Base-by-base conservation (phyloP, 2,329 filamentous ascomycete genomes). In the Epichloe sylvatica region DNA sequence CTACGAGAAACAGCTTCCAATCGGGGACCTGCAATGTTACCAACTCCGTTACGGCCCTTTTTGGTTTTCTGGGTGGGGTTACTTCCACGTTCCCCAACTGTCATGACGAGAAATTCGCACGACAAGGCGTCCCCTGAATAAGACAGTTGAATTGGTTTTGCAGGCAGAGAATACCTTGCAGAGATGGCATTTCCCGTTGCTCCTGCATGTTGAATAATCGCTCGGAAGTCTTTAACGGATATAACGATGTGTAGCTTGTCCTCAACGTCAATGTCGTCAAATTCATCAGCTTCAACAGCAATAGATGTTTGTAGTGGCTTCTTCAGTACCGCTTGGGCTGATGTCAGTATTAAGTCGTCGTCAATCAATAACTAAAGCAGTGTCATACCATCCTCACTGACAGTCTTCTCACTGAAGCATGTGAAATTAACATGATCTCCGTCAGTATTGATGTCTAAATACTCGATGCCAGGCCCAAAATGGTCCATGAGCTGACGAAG, bases 51-150 rank as follows among this genome's bases (percentile, higher is more conserved):
- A 43, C 65, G 63, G 0, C 65, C 61, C 52, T 70, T 76, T 54
- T 71, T 76, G 42, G 68, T 69, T 59, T 71, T 75, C 52, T 73
- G 72, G 11, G 62, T 63, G 5, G 70, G 64, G 43, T 71, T 73
- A 30, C 67, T 72, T 47, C 72, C 71, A 51, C 73, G 71, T 55
- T 88, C 84, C 13, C 85, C 86, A 8, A 84, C 80, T 1, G 86
- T 91, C 84, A 89, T 90, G 52, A 91, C 74, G 41, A 88, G 83
- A 57, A 89, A 90, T 55, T 90, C 83, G 63, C 81, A 86, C 37
- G 77, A 67, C 34, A 90, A 72, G 35, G 81, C 84, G 51, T 83
- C 80, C 40, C 77, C 75, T 23, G 76, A 73, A 59, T 91, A 91
- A 42, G 73, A 78, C 52, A 91, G 74, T 58, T 87, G 83, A 60